A percentile compares a stretch with the other conserved stretches of the same genome.
Conservation (phyloP, 1,284 basidiomycete genomes). For the Melampsora abietis-canadensis region DNA sequence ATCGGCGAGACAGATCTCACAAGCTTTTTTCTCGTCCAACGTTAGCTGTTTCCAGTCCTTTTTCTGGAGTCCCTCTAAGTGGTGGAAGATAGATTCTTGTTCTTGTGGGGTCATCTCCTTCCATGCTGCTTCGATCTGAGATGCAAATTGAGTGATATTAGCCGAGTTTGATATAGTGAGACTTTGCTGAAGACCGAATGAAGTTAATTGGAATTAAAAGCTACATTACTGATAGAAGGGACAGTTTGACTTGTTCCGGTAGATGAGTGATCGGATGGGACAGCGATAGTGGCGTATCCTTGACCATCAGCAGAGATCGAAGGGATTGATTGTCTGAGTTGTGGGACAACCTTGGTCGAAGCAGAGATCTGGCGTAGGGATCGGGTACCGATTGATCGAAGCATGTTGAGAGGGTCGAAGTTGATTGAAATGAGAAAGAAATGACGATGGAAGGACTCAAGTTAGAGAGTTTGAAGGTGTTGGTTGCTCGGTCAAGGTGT, state of each 20-base stretch:
- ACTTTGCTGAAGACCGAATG: no score
- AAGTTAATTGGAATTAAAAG: neutral
- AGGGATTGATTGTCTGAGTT: conserved; percentile 3
- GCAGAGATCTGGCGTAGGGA: neutral
- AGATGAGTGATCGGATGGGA: neutral
- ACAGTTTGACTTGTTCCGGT: neutral
- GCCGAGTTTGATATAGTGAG: no score
- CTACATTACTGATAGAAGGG: conserved; percentile 7
- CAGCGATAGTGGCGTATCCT: conserved; percentile 5
- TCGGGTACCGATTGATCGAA: neutral
- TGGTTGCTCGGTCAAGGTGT: no score
- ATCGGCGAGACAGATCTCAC: conserved; percentile 14
- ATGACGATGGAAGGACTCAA: neutral
- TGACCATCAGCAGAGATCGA: neutral
- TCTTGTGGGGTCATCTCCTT: conserved; percentile 43
- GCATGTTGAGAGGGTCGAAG: conserved; percentile 1
- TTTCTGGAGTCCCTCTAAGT: conserved; percentile 43
- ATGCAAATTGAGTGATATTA: no score
- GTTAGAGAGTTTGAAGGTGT: neutral
- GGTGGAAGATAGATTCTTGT: conserved; percentile 42
- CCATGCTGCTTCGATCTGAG: conserved; percentile 44
- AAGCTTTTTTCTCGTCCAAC: conserved; percentile 43
- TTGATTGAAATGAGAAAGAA: conserved; percentile 2
- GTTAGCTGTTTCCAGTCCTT: conserved; percentile 42
- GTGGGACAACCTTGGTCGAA: neutral